Conservation (phyloP, 345 rosid species). For the Draba incana region DNA sequence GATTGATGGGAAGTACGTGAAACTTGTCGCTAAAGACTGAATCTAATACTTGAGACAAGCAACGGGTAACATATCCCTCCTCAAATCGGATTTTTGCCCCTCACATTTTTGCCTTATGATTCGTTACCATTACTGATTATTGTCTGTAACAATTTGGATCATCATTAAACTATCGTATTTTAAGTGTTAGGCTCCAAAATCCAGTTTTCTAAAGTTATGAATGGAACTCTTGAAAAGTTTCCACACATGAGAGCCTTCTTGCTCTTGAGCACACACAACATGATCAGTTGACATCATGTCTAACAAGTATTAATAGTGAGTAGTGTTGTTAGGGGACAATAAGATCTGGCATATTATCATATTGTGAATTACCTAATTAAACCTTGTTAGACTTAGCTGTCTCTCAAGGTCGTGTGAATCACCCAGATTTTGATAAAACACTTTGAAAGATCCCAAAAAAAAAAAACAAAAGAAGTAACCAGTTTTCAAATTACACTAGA, state of each 20-base stretch:
- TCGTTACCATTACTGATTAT: slow-evolving; percentile 25
- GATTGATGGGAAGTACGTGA: slow-evolving; percentile 62
- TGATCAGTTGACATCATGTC: no score
- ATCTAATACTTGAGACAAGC: slow-evolving; percentile 3
- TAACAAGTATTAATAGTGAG: background rate
- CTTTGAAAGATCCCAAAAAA: background rate
- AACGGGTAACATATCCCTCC: background rate
- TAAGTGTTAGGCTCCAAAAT: background rate
- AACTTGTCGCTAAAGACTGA: slow-evolving; percentile 56
- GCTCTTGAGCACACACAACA: no score
- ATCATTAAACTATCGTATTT: slow-evolving; percentile 1
- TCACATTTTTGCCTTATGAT: slow-evolving; percentile 37
- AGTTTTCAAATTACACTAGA: background rate
- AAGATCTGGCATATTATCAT: background rate
- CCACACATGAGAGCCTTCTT: no score
- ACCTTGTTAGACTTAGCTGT: background rate
- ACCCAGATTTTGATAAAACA: background rate
- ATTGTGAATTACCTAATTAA: background rate
- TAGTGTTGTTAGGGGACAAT: background rate
- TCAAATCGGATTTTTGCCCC: background rate
- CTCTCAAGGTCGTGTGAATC: background rate
- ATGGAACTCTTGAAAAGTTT: no score
- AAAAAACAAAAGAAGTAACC: background rate
- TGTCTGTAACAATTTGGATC: slow-evolving; percentile 28
- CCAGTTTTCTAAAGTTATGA: background rate